phyloP scores from a whole-genome alignment of 768 basidiomycete genomes.

The Myochromella boudieri region DNA sequence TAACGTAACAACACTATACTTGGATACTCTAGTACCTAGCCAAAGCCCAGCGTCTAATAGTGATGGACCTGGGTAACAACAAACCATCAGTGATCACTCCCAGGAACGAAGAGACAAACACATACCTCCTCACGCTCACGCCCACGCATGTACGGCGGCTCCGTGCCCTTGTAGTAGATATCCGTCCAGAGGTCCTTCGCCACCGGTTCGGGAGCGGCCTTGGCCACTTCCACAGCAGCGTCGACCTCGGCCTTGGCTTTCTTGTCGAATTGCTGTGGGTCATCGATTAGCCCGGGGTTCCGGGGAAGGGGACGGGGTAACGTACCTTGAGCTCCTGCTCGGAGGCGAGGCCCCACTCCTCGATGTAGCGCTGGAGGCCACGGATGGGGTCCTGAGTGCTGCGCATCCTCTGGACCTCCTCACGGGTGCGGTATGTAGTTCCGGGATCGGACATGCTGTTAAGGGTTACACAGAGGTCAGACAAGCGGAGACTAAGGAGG shows the following conservation, averaged over 20 bases:
- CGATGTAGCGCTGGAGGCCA: constrained; percentile 87
- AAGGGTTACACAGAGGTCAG: constrained; percentile 1
- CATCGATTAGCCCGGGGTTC: neutral
- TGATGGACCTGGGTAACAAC: neutral
- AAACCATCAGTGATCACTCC: constrained; percentile 1
- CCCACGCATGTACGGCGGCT: constrained; percentile 83
- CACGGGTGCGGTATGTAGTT: constrained; percentile 96
- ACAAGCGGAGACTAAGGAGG: neutral
- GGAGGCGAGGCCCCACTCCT: constrained; percentile 90
- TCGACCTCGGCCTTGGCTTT: constrained; percentile 87
- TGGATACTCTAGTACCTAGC: too few relatives aligned
- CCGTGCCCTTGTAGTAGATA: constrained; percentile 86
- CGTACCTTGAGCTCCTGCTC: constrained; percentile 88
- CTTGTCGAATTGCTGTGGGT: constrained; percentile 75
- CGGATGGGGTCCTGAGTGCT: constrained; percentile 94
- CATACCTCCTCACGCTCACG: constrained; percentile 85
- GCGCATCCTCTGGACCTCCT: constrained; percentile 96
- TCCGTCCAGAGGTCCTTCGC: constrained; percentile 77
- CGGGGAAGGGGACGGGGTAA: constrained; percentile 4
- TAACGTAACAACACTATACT: too few relatives aligned
- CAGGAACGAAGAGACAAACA: constrained; percentile 3
- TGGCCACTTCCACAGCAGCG: constrained; percentile 87
- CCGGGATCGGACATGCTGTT: constrained; percentile 95
- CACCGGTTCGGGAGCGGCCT: constrained; percentile 75
- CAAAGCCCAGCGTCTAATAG: constrained; percentile 2